Percentiles rank a stretch among this genome's conserved stretches.
These are phyloP conservation scores for Ogataea populi-albae DNA, from an alignment of 805 yeast genomes.

Conservation along the genomic window DNA sequence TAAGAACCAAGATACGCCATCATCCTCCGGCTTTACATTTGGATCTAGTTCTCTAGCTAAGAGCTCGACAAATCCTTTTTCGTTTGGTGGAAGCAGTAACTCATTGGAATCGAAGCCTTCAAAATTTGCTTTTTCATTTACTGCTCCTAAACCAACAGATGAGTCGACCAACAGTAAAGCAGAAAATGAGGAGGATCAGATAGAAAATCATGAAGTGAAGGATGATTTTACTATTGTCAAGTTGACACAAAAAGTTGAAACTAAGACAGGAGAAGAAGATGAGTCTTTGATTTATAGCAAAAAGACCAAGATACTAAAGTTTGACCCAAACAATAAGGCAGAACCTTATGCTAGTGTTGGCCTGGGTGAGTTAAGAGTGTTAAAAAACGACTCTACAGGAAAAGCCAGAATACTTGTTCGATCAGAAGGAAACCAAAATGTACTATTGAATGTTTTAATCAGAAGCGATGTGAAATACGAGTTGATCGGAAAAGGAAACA, in stretches of 20 bases:
- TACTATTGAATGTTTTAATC: constrained; percentile 66
- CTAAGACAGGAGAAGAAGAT: constrained; percentile 80
- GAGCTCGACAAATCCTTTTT: too few species aligned
- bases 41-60: too few species aligned
- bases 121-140: too few species aligned
- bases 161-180: constrained; percentile 10
- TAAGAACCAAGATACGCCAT: too few species aligned
- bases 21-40: too few species aligned
- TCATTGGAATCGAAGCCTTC: too few species aligned
- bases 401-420: constrained; percentile 75
- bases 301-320: constrained; percentile 68
- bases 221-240: constrained; percentile 47
- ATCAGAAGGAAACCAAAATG: constrained; percentile 85
- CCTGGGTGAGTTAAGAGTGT: constrained; percentile 75
- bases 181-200: constrained; percentile 33
- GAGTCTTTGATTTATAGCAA: constrained; percentile 64
- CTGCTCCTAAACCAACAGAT: constrained; percentile 1
- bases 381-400: constrained; percentile 55
- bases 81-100: too few species aligned
- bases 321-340: constrained; percentile 46
- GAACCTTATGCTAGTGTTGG: constrained; percentile 63
- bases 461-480: constrained; percentile 57
- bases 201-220: constrained; percentile 44
- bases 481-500: constrained; percentile 59
- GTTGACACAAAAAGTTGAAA: constrained; percentile 50